A percentile compares a stretch with the other conserved stretches of the same genome.
These are phyloP conservation scores for Umbelopsis sp. DNA, from an alignment of 371 early-diverging fungal genomes.

Conservation along the genomic window DNA sequence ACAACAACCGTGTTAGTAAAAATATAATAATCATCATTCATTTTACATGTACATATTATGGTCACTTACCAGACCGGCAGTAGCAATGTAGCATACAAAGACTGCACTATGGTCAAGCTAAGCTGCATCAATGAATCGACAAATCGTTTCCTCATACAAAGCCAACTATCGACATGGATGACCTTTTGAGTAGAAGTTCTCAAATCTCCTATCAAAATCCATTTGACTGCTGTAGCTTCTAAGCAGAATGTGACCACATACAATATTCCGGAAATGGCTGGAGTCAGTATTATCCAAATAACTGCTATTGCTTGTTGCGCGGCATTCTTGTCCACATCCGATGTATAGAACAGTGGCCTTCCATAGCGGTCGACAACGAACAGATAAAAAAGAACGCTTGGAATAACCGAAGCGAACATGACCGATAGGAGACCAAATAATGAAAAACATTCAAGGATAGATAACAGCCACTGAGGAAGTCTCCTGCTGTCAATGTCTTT, in stretches of 20 bases:
- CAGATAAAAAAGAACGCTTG: background rate
- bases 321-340: background rate
- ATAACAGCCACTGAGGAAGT: background rate
- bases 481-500: background rate
- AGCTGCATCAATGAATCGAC: slow-evolving; percentile 6
- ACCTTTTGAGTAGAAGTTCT: background rate
- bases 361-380: background rate
- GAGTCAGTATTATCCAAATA: background rate
- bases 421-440: background rate
- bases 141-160: background rate
- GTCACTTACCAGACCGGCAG: background rate
- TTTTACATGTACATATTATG: background rate
- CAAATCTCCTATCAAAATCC: background rate
- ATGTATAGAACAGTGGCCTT: background rate
- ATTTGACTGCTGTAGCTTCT: background rate
- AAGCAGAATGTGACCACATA: background rate
- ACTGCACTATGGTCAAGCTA: background rate
- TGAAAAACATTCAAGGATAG: background rate
- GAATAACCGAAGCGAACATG: background rate
- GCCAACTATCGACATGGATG: slow-evolving; percentile 3
- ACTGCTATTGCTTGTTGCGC: background rate
- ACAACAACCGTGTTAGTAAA: background rate
- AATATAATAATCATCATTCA: too few species aligned
- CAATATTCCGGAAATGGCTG: background rate
- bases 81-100: background rate